Percentiles rank a stretch among this genome's conserved stretches.
Evolutionary conservation across 2,329 filamentous ascomycete genomes (phyloP).

Genomic region (Exserohilum rostratum): DNA sequence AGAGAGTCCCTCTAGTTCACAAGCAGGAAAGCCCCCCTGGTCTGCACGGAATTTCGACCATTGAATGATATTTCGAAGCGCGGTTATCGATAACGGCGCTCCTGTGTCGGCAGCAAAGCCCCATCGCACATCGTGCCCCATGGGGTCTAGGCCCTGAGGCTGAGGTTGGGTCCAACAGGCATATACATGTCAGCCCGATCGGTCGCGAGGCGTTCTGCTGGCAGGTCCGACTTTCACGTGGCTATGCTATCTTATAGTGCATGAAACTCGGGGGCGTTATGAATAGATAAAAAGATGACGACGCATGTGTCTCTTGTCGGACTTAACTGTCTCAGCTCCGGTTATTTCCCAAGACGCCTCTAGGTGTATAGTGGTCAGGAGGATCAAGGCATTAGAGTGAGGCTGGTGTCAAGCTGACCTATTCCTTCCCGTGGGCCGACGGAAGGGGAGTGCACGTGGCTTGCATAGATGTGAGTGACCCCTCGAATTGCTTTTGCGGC

Average conservation of each 20-base stretch:
- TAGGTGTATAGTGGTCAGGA: not conserved
- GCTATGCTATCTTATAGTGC: not conserved
- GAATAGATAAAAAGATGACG: not conserved
- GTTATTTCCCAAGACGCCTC: not conserved
- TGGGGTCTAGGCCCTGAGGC: not conserved
- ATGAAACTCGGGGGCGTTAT: not conserved
- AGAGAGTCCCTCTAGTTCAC: no score
- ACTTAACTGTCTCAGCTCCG: conserved; percentile 1
- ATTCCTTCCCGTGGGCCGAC: not conserved
- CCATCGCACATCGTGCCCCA: conserved; percentile 1
- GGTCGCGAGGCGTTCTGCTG: not conserved
- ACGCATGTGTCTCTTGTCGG: not conserved
- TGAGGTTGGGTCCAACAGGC: conserved; percentile 1
- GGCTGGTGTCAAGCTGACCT: not conserved
- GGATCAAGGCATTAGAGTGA: not conserved
- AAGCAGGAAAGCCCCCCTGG: not conserved
- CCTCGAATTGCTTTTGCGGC: not conserved
- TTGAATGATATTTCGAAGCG: not conserved
- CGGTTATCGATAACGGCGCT: not conserved
- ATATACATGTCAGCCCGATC: not conserved
- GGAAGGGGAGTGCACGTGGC: not conserved
- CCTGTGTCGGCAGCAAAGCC: not conserved
- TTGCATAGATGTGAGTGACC: not conserved
- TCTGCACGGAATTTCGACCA: not conserved
- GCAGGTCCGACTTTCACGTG: conserved; percentile 5